phyloP scores from a whole-genome alignment of 805 yeast genomes.

The Yamadazyma scolyti region DNA sequence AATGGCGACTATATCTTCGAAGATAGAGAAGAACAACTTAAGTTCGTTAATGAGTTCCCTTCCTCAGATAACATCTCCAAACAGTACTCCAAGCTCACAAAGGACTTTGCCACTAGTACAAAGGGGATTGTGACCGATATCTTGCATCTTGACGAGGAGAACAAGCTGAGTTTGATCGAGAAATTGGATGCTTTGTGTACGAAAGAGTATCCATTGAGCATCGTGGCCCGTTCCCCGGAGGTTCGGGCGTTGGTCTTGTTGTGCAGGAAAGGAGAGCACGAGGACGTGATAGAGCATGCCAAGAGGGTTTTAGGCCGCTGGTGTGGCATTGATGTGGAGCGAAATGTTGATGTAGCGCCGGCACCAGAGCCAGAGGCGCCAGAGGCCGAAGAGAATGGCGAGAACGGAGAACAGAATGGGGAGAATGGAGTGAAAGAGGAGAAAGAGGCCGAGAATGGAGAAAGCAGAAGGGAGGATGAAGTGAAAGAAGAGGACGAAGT shows the following conservation, averaged over 20 bases:
- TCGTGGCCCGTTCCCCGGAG: no score
- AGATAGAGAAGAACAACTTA: constrained; percentile 23
- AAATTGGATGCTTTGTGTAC: constrained; percentile 13
- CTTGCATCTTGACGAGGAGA: constrained; percentile 17
- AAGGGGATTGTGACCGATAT: constrained; percentile 11
- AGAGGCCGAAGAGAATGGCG: constrained; percentile 7
- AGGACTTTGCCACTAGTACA: constrained; percentile 10
- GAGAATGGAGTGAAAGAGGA: constrained; percentile 5
- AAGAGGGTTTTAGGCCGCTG: no score
- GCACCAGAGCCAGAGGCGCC: constrained; percentile 6
- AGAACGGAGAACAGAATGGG: constrained; percentile 6
- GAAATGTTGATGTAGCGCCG: constrained; percentile 12
- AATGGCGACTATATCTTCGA: constrained; percentile 35
- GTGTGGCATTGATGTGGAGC: constrained; percentile 8
- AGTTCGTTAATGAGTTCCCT: constrained; percentile 23
- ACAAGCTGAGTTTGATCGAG: constrained; percentile 13
- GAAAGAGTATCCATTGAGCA: no score
- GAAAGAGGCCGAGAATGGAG: constrained; percentile 3
- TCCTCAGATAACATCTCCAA: constrained; percentile 17
- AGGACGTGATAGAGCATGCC: no score
- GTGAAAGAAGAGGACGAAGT: no score
- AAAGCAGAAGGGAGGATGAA: constrained; percentile 6
- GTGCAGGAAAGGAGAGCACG: no score
- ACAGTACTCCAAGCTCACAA: constrained; percentile 15
- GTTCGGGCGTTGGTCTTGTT: no score